Conservation (phyloP, 345 rosid genomes). For the Citrus unshiu region DNA sequence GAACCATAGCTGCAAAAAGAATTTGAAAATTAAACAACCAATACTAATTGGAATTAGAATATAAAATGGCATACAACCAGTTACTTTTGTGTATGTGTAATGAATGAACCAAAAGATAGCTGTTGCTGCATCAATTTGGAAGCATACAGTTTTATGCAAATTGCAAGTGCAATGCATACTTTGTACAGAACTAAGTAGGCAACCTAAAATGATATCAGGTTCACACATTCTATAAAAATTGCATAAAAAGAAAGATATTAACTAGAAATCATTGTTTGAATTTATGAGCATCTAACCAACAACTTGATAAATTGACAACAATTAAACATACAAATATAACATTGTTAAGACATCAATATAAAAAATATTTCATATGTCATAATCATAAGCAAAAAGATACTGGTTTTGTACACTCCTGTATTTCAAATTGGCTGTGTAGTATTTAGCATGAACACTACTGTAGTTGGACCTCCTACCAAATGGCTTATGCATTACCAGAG, state of each 20-base stretch:
- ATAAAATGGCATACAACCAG: not conserved
- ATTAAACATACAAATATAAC: not conserved
- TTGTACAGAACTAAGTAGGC: not conserved
- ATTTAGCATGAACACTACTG: not conserved
- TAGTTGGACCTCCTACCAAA: not conserved
- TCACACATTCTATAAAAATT: not conserved
- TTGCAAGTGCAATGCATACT: not conserved
- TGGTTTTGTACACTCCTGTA: not conserved
- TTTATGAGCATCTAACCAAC: not conserved
- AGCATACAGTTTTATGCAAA: not conserved
- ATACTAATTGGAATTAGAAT: not conserved
- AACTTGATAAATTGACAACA: not conserved
- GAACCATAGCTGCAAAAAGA: conserved; percentile 43
- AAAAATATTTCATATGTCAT: not conserved
- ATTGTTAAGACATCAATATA: not conserved
- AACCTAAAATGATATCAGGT: not conserved
- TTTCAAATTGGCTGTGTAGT: not conserved
- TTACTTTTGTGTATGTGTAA: not conserved
- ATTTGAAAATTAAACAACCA: not conserved
- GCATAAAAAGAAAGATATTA: not conserved
- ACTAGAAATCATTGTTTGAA: not conserved
- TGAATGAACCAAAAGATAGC: not conserved
- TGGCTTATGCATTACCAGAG: not conserved
- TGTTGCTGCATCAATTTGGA: not conserved
- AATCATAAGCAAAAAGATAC: not conserved